phyloP scores from a whole-genome alignment of 129 eudicot species.

The Pseudognaphalium luteoalbum region DNA sequence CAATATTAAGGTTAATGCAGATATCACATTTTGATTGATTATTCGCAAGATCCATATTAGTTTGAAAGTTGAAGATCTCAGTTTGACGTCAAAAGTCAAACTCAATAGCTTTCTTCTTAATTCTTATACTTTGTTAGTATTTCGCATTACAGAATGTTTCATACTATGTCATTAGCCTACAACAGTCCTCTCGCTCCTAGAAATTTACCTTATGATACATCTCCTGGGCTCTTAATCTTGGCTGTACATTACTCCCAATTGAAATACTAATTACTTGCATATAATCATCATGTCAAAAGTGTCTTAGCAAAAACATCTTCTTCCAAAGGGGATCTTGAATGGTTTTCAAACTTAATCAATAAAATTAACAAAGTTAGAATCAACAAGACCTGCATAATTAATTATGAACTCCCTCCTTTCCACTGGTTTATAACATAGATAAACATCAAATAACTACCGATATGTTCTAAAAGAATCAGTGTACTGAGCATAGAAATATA shows the following conservation, averaged over 20 bases:
- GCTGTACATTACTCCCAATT: not conserved
- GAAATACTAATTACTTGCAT: not conserved
- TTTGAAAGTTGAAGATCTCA: not conserved
- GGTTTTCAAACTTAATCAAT: not conserved
- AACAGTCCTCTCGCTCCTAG: not conserved
- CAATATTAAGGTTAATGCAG: not conserved
- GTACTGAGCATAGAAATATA: not conserved
- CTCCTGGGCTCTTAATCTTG: not conserved
- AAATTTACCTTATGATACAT: not conserved
- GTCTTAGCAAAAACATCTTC: not conserved
- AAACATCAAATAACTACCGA: not conserved
- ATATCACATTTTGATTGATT: not conserved
- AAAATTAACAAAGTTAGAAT: not conserved
- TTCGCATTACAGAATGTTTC: not conserved
- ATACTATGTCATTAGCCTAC: not conserved
- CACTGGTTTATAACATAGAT: not conserved
- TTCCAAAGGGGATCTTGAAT: not conserved
- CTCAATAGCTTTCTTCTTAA: not conserved
- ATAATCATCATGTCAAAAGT: slow-evolving; percentile 16
- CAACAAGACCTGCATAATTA: not conserved
- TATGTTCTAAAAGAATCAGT: not conserved
- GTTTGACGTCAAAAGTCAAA: not conserved
- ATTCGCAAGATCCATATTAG: not conserved
- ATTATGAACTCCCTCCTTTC: not conserved
- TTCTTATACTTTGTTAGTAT: not conserved